phyloP scores from a whole-genome alignment of 148 eudicot species.

The Chenopodium berlandieri region DNA sequence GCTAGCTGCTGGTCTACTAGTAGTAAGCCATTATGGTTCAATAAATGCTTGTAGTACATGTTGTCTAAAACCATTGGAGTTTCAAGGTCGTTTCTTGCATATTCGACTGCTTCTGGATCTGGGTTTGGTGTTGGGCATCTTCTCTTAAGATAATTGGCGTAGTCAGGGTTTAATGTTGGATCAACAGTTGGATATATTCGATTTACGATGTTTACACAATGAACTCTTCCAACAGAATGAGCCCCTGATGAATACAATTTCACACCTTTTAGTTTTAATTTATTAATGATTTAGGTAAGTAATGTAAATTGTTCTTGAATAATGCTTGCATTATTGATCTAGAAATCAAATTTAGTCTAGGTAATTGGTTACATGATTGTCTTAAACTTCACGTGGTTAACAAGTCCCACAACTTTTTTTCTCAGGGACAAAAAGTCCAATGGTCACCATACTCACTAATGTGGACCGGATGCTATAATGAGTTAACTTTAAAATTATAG shows the following conservation, averaged over 20 bases:
- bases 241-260: conserved; percentile 46
- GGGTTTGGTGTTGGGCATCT: conserved; percentile 63
- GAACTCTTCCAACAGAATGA: conserved; percentile 81
- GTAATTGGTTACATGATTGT: too few species aligned
- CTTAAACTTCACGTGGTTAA: too few species aligned
- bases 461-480: too few species aligned
- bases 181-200: conserved; percentile 73
- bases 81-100: conserved; percentile 47
- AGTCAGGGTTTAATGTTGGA: conserved; percentile 55
- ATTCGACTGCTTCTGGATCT: conserved; percentile 45
- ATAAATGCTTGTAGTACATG: conserved; percentile 57
- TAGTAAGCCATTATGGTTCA: conserved; percentile 56
- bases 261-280: neutral
- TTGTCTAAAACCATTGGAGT: conserved; percentile 80
- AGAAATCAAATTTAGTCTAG: too few species aligned
- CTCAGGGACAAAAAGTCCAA: too few species aligned
- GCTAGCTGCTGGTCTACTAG: conserved; percentile 54
- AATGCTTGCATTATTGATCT: too few species aligned
- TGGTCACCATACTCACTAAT: too few species aligned
- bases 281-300: too few species aligned
- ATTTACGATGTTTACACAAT: conserved; percentile 57
- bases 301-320: too few species aligned
- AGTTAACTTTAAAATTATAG: too few species aligned
- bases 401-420: too few species aligned
- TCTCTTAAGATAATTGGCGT: conserved; percentile 57